Conservation (phyloP, 768 basidiomycete species). For the Mycena polygramma region DNA sequence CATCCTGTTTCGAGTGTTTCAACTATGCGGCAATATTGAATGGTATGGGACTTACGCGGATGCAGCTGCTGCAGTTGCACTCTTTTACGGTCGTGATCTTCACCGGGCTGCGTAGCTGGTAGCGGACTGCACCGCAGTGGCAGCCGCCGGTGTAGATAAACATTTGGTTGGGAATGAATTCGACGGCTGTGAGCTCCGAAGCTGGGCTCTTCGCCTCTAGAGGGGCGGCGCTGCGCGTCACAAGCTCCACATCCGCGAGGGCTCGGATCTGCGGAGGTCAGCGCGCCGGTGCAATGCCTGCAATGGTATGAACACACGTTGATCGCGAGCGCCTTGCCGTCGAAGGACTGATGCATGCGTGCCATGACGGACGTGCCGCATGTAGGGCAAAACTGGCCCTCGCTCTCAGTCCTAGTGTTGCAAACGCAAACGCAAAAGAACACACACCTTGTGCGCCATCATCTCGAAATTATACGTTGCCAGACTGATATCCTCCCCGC, state of each 20-base stretch:
- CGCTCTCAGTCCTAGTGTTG: no score
- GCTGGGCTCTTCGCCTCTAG: neutral
- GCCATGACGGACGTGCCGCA: conserved; percentile 30
- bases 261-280: conserved; percentile 1
- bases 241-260: conserved; percentile 1
- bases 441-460: conserved; percentile 18
- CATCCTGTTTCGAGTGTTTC: neutral
- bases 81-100: neutral
- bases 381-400: conserved; percentile 29
- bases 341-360: neutral
- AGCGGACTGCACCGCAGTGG: conserved; percentile 12
- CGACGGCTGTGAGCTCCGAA: neutral
- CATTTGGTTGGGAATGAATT: neutral
- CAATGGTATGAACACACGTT: neutral
- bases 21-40: neutral
- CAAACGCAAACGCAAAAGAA: neutral
- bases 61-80: neutral
- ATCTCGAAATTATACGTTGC: neutral
- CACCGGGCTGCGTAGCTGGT: neutral
- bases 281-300: neutral
- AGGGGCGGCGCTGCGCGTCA: neutral
- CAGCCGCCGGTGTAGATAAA: conserved; percentile 10
- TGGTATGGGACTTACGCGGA: neutral
- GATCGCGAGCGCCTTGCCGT: neutral
- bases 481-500: conserved; percentile 11